Percentiles rank a stretch among this genome's conserved stretches.
phyloP scores from a whole-genome alignment of 2,329 filamentous ascomycete genomes.

The Clonostachys rosea region DNA sequence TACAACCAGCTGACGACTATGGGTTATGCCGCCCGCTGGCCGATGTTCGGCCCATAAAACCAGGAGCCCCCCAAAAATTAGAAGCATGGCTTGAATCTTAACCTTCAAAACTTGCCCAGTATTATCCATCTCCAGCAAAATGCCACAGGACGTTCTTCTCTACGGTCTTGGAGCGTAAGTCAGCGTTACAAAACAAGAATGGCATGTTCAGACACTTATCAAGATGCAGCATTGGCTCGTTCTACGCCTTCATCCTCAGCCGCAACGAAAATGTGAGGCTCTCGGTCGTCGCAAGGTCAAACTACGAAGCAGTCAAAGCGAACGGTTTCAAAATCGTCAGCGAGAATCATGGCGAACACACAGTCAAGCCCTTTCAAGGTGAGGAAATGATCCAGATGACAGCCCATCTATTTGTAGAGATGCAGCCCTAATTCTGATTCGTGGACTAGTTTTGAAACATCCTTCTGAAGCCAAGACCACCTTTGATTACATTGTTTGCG shows the following conservation, averaged over 20 bases:
- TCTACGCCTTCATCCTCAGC: constrained; percentile 42
- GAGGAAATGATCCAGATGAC: background rate
- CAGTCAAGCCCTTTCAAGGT: constrained; percentile 39
- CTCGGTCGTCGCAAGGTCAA: constrained; percentile 69
- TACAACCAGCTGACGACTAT: too few species aligned
- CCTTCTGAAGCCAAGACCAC: constrained; percentile 32
- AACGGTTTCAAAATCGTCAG: constrained; percentile 62
- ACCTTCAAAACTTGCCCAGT: too few species aligned
- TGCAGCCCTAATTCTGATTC: too few species aligned
- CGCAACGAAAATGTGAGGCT: constrained; percentile 47
- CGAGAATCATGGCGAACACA: constrained; percentile 57
- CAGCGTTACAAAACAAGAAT: background rate
- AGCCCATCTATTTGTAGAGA: background rate
- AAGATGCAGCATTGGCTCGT: constrained; percentile 44
- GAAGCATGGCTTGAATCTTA: too few species aligned
- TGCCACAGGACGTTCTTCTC: constrained; percentile 28
- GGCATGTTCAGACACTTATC: background rate
- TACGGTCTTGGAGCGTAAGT: constrained; percentile 50
- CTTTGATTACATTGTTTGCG: constrained; percentile 62
- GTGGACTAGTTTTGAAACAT: constrained; percentile 31
- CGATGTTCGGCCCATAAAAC: too few species aligned
- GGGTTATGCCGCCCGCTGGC: too few species aligned
- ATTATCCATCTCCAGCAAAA: too few species aligned
- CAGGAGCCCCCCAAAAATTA: too few species aligned
- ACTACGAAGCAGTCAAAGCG: constrained; percentile 59